Conservation (phyloP, 177 flowering plant species). For the Vitis hybrid region DNA sequence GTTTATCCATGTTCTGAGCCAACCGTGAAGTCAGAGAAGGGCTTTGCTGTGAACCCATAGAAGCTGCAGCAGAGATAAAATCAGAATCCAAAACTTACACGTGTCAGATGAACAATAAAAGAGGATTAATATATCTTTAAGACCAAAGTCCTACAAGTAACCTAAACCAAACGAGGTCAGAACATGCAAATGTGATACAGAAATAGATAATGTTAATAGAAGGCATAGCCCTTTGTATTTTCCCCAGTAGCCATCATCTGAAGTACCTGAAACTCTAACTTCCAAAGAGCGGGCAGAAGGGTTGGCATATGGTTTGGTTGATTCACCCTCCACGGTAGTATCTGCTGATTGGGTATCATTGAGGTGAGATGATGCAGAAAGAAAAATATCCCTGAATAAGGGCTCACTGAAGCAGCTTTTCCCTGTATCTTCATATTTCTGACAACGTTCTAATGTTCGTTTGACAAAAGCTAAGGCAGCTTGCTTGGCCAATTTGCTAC, state of each 20-base stretch:
- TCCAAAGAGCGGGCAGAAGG: slow-evolving; percentile 33
- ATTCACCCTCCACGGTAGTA: slow-evolving; percentile 39
- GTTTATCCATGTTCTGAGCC: slow-evolving; percentile 40
- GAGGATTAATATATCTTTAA: background rate
- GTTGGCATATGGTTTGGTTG: slow-evolving; percentile 30
- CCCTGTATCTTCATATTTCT: slow-evolving; percentile 61
- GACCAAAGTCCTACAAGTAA: background rate
- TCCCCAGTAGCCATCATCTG: slow-evolving; percentile 1
- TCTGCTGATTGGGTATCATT: slow-evolving; percentile 34
- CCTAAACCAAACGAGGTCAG: background rate
- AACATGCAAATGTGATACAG: background rate
- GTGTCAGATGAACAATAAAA: background rate
- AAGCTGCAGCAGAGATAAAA: slow-evolving; percentile 46
- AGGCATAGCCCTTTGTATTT: background rate
- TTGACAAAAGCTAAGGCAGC: slow-evolving; percentile 66
- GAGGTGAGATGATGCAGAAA: slow-evolving; percentile 35
- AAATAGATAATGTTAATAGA: background rate
- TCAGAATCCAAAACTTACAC: slow-evolving; percentile 5
- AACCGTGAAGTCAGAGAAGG: slow-evolving; percentile 31
- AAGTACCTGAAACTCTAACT: slow-evolving; percentile 48
- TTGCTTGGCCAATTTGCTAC: slow-evolving; percentile 67
- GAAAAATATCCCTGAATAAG: slow-evolving; percentile 50
- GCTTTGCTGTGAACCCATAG: slow-evolving; percentile 48
- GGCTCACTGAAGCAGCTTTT: slow-evolving; percentile 80
- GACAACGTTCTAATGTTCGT: slow-evolving; percentile 59